These are phyloP conservation scores for Zoysia japonica DNA, from an alignment of 176 grass and related monocot species.

Conservation along the genomic window DNA sequence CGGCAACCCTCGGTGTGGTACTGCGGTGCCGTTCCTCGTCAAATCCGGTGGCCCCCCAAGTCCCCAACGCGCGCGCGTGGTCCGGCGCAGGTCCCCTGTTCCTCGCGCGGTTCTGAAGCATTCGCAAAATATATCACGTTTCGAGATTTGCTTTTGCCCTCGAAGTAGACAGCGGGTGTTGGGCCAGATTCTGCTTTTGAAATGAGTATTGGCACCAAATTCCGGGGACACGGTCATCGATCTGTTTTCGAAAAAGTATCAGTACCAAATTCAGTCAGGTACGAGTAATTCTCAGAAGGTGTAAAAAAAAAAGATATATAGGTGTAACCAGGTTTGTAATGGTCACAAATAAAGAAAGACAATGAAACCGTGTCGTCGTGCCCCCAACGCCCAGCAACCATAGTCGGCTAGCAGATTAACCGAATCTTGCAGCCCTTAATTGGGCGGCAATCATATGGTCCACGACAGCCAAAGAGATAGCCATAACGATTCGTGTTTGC, in stretches of 20 bases:
- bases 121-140: slow-evolving; percentile 16
- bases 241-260: background rate
- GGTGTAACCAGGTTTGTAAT: background rate
- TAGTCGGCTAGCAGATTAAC: slow-evolving; percentile 21
- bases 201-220: background rate
- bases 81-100: background rate
- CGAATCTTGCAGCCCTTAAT: slow-evolving; percentile 32
- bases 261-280: background rate
- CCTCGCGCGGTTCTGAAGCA: slow-evolving; percentile 22
- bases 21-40: background rate
- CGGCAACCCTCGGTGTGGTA: too few relatives aligned
- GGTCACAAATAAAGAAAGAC: background rate
- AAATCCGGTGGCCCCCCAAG: background rate
- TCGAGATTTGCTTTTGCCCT: background rate
- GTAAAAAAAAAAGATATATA: background rate
- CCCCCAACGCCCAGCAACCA: slow-evolving; percentile 14
- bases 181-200: background rate
- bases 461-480: background rate
- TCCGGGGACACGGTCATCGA: background rate
- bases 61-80: background rate
- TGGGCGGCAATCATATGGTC: slow-evolving; percentile 9
- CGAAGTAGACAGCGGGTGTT: background rate
- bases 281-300: background rate
- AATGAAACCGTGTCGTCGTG: background rate
- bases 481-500: background rate